A percentile compares a stretch with the other conserved stretches of the same genome.
Evolutionary conservation across 768 basidiomycete species (phyloP).

Genomic region (Termitomyces sp.): DNA sequence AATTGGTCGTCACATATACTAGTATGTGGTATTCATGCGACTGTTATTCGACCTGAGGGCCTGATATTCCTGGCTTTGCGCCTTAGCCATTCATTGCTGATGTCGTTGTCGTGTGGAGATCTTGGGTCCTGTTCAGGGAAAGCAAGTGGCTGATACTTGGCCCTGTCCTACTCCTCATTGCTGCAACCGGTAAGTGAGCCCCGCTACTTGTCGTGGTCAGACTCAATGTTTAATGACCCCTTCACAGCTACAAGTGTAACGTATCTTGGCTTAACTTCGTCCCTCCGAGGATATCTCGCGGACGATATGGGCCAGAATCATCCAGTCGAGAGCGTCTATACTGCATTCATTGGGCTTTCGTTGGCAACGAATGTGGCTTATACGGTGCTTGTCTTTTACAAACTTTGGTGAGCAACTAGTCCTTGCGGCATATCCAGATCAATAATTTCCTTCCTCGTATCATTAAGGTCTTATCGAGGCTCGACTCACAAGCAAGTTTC

Average conservation of each 20-base stretch:
- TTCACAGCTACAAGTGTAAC: not conserved
- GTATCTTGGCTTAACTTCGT: conserved; percentile 7
- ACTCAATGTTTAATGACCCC: not conserved
- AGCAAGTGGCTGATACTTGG: conserved; percentile 5
- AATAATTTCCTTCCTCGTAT: not conserved
- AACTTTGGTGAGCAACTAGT: not conserved
- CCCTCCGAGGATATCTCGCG: not conserved
- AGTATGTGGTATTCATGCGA: not conserved
- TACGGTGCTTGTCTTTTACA: not conserved
- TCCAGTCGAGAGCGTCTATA: not conserved
- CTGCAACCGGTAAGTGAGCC: not conserved
- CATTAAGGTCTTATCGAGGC: not conserved
- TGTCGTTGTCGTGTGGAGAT: conserved; percentile 8
- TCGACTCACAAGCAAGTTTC: not conserved
- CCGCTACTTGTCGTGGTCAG: not conserved
- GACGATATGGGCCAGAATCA: not conserved
- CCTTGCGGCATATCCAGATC: not conserved
- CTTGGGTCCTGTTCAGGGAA: conserved; percentile 5
- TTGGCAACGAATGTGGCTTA: not conserved
- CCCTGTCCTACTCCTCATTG: conserved; percentile 4
- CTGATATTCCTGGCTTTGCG: not conserved
- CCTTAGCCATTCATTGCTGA: conserved; percentile 7
- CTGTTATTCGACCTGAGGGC: not conserved
- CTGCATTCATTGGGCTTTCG: conserved; percentile 3
- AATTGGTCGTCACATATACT: conserved; percentile 3